These are phyloP conservation scores for Debaryomyces psychrophilus DNA, from an alignment of 1,139 yeast genomes.

Conservation along the genomic window DNA sequence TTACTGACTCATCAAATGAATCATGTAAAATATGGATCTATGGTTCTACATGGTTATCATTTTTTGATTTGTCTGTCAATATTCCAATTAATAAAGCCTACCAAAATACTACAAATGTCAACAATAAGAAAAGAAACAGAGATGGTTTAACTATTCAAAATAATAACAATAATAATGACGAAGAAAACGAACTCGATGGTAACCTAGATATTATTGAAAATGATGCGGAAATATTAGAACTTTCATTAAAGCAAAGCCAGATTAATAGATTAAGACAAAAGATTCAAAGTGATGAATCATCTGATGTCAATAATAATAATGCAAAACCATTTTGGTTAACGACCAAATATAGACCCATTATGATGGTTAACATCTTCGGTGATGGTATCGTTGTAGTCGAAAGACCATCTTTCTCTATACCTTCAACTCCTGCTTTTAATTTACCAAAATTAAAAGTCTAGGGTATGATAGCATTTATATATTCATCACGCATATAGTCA, in stretches of 20 bases:
- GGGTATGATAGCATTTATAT: conserved; percentile 9
- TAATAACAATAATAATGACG: conserved; percentile 30
- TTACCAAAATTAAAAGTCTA: conserved; percentile 65
- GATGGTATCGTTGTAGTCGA: conserved; percentile 69
- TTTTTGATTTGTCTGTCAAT: conserved; percentile 67
- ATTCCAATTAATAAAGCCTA: conserved; percentile 48
- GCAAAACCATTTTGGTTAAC: conserved; percentile 71
- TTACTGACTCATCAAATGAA: conserved; percentile 34
- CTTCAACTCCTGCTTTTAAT: conserved; percentile 73
- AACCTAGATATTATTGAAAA: conserved; percentile 24
- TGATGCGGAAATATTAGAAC: conserved; percentile 35
- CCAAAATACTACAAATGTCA: conserved; percentile 25
- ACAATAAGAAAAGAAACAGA: conserved; percentile 58
- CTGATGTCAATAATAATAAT: conserved; percentile 21
- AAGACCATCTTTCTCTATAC: conserved; percentile 66
- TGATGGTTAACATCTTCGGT: conserved; percentile 43
- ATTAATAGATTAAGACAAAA: conserved; percentile 31
- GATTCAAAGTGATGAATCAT: conserved; percentile 31
- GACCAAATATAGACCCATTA: conserved; percentile 72
- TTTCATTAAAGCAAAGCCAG: conserved; percentile 37
- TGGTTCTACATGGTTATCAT: conserved; percentile 85
- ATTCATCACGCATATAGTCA: conserved; percentile 4
- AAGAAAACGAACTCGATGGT: conserved; percentile 21
- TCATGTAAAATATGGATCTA: conserved; percentile 67
- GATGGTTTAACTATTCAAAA: conserved; percentile 60